Conservation (phyloP, 2,329 filamentous ascomycete genomes). For the Pseudogymnoascus sp. region DNA sequence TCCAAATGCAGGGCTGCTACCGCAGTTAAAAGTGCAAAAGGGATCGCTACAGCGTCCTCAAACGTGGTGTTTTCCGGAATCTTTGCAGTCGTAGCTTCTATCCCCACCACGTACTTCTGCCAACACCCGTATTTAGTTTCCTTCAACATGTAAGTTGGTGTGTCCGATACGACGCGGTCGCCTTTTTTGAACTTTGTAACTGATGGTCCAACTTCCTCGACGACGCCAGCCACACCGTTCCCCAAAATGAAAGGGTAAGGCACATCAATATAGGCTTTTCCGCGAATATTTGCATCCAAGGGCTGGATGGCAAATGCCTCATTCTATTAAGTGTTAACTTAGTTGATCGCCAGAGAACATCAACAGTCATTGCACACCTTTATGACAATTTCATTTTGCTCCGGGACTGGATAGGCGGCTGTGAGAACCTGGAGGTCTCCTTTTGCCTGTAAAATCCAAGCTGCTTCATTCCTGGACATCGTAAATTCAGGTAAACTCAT, state of each 20-base stretch:
- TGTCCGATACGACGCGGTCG: conserved; percentile 37
- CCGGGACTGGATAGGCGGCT: conserved; percentile 30
- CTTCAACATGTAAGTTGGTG: background rate
- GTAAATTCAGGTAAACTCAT: background rate
- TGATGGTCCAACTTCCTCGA: conserved; percentile 40
- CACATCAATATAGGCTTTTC: conserved; percentile 31
- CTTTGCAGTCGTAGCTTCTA: conserved; percentile 17
- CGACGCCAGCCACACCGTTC: conserved; percentile 46
- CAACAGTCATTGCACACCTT: conserved; percentile 14
- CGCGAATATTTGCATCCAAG: conserved; percentile 24
- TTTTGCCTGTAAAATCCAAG: conserved; percentile 22
- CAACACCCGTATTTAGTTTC: conserved; percentile 23
- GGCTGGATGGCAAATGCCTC: conserved; percentile 34
- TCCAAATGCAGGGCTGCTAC: conserved; percentile 14
- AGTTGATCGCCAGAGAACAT: background rate
- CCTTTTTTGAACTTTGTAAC: conserved; percentile 38
- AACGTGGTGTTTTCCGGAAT: conserved; percentile 16
- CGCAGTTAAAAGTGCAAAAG: conserved; percentile 17
- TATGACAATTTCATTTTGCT: conserved; percentile 31
- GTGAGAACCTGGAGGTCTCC: conserved; percentile 28
- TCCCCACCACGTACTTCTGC: conserved; percentile 32
- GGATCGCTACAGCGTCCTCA: conserved; percentile 18
- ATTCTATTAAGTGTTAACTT: conserved; percentile 17
- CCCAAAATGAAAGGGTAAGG: conserved; percentile 33
- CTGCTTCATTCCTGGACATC: conserved; percentile 17